Base-by-base conservation (phyloP, 73 alveolate genomes). In the Paramecium caudatum region DNA sequence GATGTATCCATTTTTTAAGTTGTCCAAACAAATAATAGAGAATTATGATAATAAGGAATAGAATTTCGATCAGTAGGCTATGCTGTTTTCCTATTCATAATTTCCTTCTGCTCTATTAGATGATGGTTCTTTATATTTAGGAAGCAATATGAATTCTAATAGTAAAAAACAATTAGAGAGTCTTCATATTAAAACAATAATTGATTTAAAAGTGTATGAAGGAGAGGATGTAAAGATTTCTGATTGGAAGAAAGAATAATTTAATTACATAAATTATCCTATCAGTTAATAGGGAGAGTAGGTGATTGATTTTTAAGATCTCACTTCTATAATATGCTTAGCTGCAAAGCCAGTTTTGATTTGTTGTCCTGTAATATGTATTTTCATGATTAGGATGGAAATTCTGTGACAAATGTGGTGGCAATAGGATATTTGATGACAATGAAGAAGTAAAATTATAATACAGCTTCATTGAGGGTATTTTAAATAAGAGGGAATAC, bases 371-470 rank as follows among this genome's bases (percentile, higher is more conserved):
- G 88, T 37, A 74, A 41, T 37, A 19, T 5, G 3, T 32, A 36
- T 1, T 9, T 41, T n/a, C 32, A 39, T 16, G 36, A 4, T 21
- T 74, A 39, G 88, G 88, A 74, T 74, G 88, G 88, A 5, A 41
- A 74, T 74, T 41, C 46, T 13, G 32, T 41, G 1, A 74, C 65
- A 21, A 41, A 41, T 41, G 9, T 30, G 13, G 16, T 74, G 0
- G 88, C 88, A 15, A 45, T 45, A n/a, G 88, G 69, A 17, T 74
- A 74, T 74, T 17, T 74, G 32, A 74, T 74, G 69, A 45, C 21
- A 41, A 15, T n/a, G 15, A 74, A 74, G 32, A 45, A 21, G 1
- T 19, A 12, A 41, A 39, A 39, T 27, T 74, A 9, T 45, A 45
- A 41, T 74, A 15, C 43, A 21, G 49, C 88, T 19, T 17, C 88